Base-by-base conservation (phyloP, 2,329 filamentous ascomycete species). In the Aspergillus sp. region DNA sequence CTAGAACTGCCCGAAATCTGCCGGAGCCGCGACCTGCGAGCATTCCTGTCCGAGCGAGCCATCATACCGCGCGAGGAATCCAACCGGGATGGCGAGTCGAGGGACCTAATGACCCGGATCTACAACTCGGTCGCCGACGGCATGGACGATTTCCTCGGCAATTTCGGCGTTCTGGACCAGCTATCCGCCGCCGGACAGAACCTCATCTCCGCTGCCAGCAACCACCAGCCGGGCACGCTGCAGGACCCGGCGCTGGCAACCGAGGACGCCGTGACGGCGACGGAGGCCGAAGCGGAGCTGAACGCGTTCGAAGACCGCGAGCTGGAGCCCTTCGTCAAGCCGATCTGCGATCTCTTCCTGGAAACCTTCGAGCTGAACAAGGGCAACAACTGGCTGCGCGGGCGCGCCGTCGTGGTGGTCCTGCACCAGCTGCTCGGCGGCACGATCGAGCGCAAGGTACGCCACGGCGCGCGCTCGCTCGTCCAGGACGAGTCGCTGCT, bases 111-210 rank as follows among this genome's bases (percentile, higher is more conserved):
- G 42, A 86, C 85, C 1, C 79, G 91, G 4, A 78, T 98, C 29
- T 98, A 96, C 63, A 93, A 93, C 55, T 96, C 89, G 0, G 89
- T 98, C 14, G 84, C 89, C 1, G 91, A 98, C 53, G 91, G 93
- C 20, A 93, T 98, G 81, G 91, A 98, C 55, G 91, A 98, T 48
- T 93, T 98, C 34, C 68, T 98, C 3, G 91, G 91, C 35, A 96
- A 94, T 53, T 89, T 96, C 26, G 86, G 91, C 1, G 88, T 95
- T 0, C 72, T 98, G 17, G 91, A 98, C 49, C 91, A 96, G 55
- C 74, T 98, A 5, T 94, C 88, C 0, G 74, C 86, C 2, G 88
- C 91, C 5, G 89, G 89, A 0, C 89, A 96, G 55, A 95, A 88
- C 49, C 72, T 96, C 30, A 67, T 67, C 11, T 64, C 63, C 5